Evolutionary conservation across 305 asterid genomes (phyloP), one percentile per base, ranked within the genome.

Genomic region (Fraxinus dipetala): DNA sequence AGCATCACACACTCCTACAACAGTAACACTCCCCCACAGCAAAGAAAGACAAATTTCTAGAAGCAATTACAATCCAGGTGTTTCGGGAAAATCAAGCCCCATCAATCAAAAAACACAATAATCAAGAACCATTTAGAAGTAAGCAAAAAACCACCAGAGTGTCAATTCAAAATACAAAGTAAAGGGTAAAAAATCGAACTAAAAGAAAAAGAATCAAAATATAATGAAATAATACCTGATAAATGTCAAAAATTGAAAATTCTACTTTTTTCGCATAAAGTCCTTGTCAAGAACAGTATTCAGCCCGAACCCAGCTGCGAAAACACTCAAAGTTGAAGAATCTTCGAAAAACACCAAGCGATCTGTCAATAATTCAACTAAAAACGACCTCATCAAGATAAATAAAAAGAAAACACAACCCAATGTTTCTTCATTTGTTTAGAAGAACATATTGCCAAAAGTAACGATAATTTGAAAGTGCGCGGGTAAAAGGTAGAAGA

Each of bases 401-500:
- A 79, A 72, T 30, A 76, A 28, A 76, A 67, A 67, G 74, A 67
- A 67, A 67, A 28, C 74, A 11, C n/a, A 67, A 70, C 24, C 30
- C n/a, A 40, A 36, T 35, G 38, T 79, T 63, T 67, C 74, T 67
- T 67, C 74, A 67, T 67, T 67, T 67, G 38, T 67, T 67, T 16
- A 32, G 82, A 65, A 48, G 81, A 22, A 30, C n/a, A 75, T 30
- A 48, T 38, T 1, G n/a, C 26, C 40, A 31, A 32, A 65, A 32
- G 59, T 30, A 84, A 67, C 72, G 4, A 74, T 83, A 89, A 84
- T 89, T 91, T 90, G 91, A 91, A 92, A 90, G 85, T 84, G 98
- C 76, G 97, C 95, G 97, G 95, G 98, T 88, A 91, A 86, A 89
- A 76, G 65, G 76, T 16, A 75, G 85, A 59, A 70, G 85, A 83